These are phyloP conservation scores for Huntiella omanensis DNA, from an alignment of 2,329 filamentous ascomycete genomes.

Conservation along the genomic window DNA sequence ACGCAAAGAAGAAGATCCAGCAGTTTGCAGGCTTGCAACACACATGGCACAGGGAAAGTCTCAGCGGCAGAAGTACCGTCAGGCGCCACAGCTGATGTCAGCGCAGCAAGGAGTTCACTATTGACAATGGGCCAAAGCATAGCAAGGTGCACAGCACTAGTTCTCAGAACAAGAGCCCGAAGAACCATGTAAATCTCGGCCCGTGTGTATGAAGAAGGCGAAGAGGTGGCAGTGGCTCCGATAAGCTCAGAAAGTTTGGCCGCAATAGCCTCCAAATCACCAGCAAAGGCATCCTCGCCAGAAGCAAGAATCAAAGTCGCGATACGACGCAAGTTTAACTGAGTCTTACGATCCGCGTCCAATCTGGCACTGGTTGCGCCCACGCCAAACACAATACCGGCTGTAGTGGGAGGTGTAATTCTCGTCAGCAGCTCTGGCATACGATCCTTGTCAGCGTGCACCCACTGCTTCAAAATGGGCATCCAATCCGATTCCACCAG, in stretches of 20 bases:
- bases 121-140: constrained; percentile 83
- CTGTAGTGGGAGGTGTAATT: constrained; percentile 69
- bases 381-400: constrained; percentile 96
- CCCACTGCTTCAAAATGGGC: constrained; percentile 67
- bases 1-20: constrained; percentile 74
- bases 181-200: constrained; percentile 82
- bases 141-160: constrained; percentile 59
- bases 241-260: constrained; percentile 80
- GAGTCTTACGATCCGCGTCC: constrained; percentile 87
- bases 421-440: constrained; percentile 64
- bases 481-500: constrained; percentile 63
- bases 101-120: constrained; percentile 60
- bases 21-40: constrained; percentile 86
- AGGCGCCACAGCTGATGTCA: constrained; percentile 54
- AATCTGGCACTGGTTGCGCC: constrained; percentile 81
- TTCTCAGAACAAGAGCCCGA: constrained; percentile 63
- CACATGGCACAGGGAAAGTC: constrained; percentile 54
- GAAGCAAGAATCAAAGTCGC: constrained; percentile 62
- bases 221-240: constrained; percentile 66
- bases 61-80: constrained; percentile 45
- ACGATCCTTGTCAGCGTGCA: constrained; percentile 69
- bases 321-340: constrained; percentile 71
- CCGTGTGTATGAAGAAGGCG: constrained; percentile 74
- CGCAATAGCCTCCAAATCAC: constrained; percentile 52
- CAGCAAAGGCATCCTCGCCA: constrained; percentile 59